Base-by-base conservation (phyloP, 805 yeast species). In the Teunomyces barrocoloradensis region DNA sequence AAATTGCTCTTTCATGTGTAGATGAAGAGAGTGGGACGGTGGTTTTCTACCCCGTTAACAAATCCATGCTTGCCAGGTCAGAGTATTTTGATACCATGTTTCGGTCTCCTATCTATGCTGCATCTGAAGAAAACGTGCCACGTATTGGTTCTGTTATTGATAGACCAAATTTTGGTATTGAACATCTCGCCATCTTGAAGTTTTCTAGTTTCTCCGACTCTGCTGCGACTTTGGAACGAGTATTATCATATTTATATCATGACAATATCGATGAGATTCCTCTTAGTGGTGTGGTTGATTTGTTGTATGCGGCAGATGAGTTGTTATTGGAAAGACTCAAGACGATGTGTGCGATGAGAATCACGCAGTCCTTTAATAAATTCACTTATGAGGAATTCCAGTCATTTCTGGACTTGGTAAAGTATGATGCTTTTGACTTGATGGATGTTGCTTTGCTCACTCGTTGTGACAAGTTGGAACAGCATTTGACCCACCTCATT, bases 401-500 rank as follows among this genome's bases (percentile, higher is more conserved):
- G 7, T 17, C 42, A 1, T 53, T 66, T 34, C 55, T 56, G 5
- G 53, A 59, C 0, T 40, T 52, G 3, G 34, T 61, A 1, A 69
- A 69, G 6, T 68, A 71, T 46, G 66, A 78, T 17, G 66, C 81
- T 0, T 85, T 71, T 58, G 87, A 84, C 23, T 66, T 85, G 12
- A 63, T 87, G 20, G 65, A 81, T 45, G 77, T 84, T 1, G 82
- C 85, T 0, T 87, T 95, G 94, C 77, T 75, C 13, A 78, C 86
- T 0, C 67, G 84, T 32, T 68, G 85, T 42, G 85, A 81, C 47
- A 71, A 87, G 42, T 61, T 87, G 21, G 94, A 87, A 56, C 79
- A 79, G 25, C 80, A 71, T 54, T 80, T 79, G 5, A 87, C 91
- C 0, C 71, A 77, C 50, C 54, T 74, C 28, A 72, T 87, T 30